Conservation (phyloP, 176 grass and related monocot genomes). For the Musa acuminata region DNA sequence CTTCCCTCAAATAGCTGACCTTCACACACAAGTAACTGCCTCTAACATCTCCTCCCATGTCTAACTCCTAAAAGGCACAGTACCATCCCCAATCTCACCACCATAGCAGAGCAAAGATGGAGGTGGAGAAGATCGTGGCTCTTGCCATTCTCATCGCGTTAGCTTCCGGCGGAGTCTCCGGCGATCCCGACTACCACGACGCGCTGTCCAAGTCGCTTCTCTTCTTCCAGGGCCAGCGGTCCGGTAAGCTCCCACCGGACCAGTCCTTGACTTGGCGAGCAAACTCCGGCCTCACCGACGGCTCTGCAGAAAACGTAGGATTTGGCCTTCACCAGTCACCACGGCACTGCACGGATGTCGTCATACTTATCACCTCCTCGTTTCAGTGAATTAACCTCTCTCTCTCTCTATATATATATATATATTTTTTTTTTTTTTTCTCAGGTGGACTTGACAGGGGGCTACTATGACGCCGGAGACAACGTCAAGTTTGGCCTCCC, state of each 20-base stretch:
- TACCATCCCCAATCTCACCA: too few relatives aligned
- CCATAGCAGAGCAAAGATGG: background rate
- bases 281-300: conserved; percentile 64
- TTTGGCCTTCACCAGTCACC: background rate
- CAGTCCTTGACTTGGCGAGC: conserved; percentile 65
- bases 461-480: conserved; percentile 40
- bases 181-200: conserved; percentile 41
- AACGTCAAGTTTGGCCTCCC: conserved; percentile 40
- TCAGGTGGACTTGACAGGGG: conserved; percentile 31
- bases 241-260: conserved; percentile 42
- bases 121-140: background rate
- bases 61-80: too few relatives aligned
- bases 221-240: conserved; percentile 87
- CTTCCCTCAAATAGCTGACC: background rate
- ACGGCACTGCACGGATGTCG: too few relatives aligned
- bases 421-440: too few relatives aligned
- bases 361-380: too few relatives aligned
- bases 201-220: conserved; percentile 81
- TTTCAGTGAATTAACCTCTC: too few relatives aligned
- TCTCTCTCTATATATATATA: background rate
- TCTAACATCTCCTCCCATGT: too few relatives aligned
- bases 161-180: background rate
- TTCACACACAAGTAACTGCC: too few relatives aligned
- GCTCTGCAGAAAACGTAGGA: conserved; percentile 48
- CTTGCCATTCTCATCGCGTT: background rate